Evolutionary conservation across 495 filamentous ascomycete genomes (phyloP).

Genomic region (Neurospora cerealis): DNA sequence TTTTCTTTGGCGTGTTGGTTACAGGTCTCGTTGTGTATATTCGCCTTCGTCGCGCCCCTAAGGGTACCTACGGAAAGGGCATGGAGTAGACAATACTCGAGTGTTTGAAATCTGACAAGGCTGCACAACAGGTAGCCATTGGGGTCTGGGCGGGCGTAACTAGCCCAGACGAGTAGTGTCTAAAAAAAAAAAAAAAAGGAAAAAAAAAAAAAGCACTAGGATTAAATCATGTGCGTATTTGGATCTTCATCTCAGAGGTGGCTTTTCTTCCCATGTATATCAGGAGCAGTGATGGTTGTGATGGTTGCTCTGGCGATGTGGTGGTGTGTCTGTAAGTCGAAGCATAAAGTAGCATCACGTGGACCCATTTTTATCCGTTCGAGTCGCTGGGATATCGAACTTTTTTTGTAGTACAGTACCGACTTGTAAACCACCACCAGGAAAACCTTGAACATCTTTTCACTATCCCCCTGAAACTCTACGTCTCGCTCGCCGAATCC

Average conservation of each 20-base stretch:
- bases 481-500: not conserved
- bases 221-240: not conserved
- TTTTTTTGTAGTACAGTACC: not conserved
- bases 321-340: not conserved
- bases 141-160: not conserved
- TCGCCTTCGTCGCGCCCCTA: constrained; percentile 7
- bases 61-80: not conserved
- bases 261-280: not conserved
- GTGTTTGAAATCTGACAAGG: not conserved
- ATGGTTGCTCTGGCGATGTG: not conserved
- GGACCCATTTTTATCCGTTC: not conserved
- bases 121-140: not conserved
- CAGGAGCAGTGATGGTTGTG: not conserved
- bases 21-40: constrained; percentile 24
- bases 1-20: constrained; percentile 30
- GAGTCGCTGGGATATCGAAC: not conserved
- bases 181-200: too few relatives aligned
- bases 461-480: not conserved
- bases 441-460: not conserved
- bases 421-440: not conserved
- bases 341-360: not conserved
- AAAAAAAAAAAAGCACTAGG: too few relatives aligned
- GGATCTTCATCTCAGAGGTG: not conserved
- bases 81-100: not conserved
- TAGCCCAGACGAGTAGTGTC: not conserved